Evolutionary conservation across 805 yeast genomes (phyloP).

Genomic region (Tetrapisispora pingtungensis): DNA sequence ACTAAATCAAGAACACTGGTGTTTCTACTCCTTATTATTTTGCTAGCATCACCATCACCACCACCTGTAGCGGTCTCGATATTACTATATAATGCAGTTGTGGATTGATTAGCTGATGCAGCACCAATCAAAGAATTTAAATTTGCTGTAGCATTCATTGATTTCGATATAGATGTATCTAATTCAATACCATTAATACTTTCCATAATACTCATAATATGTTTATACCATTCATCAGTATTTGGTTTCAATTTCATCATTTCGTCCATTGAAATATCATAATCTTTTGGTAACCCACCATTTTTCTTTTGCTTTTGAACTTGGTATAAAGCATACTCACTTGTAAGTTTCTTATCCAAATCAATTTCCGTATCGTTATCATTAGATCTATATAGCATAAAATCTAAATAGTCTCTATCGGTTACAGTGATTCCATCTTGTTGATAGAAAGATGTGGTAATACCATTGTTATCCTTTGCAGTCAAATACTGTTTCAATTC

Average conservation of each 20-base stretch:
- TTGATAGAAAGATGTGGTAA: background rate
- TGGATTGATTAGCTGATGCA: background rate
- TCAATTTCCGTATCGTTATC: conserved; percentile 12
- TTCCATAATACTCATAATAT: conserved; percentile 12
- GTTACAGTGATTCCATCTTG: conserved; percentile 7
- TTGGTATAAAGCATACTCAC: conserved; percentile 23
- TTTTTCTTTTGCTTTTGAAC: conserved; percentile 10
- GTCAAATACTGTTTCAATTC: conserved; percentile 20
- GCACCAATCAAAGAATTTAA: background rate
- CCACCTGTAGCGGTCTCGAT: background rate
- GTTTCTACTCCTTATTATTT: conserved; percentile 2
- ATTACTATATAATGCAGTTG: background rate
- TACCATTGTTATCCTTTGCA: conserved; percentile 5
- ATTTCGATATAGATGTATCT: conserved; percentile 7
- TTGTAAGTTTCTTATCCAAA: conserved; percentile 20
- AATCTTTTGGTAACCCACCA: conserved; percentile 3
- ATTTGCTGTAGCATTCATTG: background rate
- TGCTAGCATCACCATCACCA: background rate
- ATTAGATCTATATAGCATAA: conserved; percentile 12
- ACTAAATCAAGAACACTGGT: conserved; percentile 1
- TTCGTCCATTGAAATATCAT: conserved; percentile 6
- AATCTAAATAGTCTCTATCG: conserved; percentile 20
- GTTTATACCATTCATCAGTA: conserved; percentile 14
- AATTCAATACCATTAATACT: conserved; percentile 15
- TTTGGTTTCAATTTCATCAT: conserved; percentile 8